Percentiles rank a stretch among this genome's conserved stretches.
Evolutionary conservation across 2,329 filamentous ascomycete species (phyloP).

Genomic region (Penicillium sp.): DNA sequence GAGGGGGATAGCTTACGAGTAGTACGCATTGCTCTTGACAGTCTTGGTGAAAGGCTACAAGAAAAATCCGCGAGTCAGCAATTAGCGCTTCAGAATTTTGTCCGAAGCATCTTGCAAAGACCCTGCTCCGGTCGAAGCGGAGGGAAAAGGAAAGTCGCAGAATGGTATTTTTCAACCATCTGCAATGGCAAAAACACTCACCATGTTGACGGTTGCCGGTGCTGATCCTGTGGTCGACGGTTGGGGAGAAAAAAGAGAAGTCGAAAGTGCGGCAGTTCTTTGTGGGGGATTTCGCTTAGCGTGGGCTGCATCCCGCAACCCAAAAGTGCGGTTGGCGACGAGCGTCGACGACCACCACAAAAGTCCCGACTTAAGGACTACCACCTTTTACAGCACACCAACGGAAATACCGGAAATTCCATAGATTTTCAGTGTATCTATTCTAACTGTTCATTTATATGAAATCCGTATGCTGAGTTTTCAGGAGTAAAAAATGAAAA

Average conservation of each 20-base stretch:
- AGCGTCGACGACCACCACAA: constrained; percentile 18
- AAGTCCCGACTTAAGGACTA: constrained; percentile 3
- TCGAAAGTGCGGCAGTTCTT: constrained; percentile 35
- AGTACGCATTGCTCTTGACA: constrained; percentile 98
- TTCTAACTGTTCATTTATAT: not conserved
- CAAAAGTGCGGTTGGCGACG: constrained; percentile 43
- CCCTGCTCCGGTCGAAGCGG: constrained; percentile 49
- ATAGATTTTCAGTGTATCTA: not conserved
- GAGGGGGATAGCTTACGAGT: constrained; percentile 67
- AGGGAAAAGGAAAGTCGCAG: constrained; percentile 16
- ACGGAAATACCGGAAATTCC: no score
- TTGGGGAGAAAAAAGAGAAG: constrained; percentile 31
- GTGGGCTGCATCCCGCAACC: constrained; percentile 34
- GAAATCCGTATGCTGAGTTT: not conserved
- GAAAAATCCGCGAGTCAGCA: constrained; percentile 84
- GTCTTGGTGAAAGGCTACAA: constrained; percentile 84
- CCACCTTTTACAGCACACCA: not conserved
- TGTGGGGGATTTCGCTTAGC: constrained; percentile 48
- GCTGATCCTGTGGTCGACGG: constrained; percentile 35
- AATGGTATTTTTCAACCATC: constrained; percentile 24
- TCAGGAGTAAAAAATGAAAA: not conserved
- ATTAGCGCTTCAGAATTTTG: constrained; percentile 90
- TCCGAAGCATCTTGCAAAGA: constrained; percentile 99
- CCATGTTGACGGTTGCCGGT: constrained; percentile 46
- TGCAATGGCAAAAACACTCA: constrained; percentile 37